Evolutionary conservation across 1,284 basidiomycete species (phyloP), one percentile per base, ranked within the genome.

Genomic region (Ceraceosorus guamensis): DNA sequence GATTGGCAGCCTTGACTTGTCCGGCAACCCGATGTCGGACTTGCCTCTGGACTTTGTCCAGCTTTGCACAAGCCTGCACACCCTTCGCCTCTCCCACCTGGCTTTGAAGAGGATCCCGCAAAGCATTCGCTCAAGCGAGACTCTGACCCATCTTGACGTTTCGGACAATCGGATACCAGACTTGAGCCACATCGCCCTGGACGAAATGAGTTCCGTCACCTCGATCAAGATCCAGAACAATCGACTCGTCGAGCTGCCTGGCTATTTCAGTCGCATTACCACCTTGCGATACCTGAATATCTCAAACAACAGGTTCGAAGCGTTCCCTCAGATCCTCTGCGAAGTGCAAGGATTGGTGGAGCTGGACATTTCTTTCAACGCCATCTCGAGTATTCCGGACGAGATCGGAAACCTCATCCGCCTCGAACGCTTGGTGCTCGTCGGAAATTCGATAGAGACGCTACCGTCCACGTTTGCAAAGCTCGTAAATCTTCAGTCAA

Each of bases 31-130:
- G 1, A 91, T 95, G 83, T 84, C 92, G 53, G 93, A 98, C 76
- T 86, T 98, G 39, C 95, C 95, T 0, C 84, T 90, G 50, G 95
- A 98, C 78, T 98, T 99, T 75, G 87, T 96, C 52, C 89, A 97
- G 77, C 84, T 87, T 8, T 96, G 91, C 73, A 84, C 83, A 3
- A 83, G 81, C 5, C 82, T 99, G 33, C 85, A 86, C 51, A 91
- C 93, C 69, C 83, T 99, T 50, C 84, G 87, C 7, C 81, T 98
- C 54, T 87, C 87, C n/a, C 85, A 90, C 66, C 91, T 96, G 85
- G 88, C 89, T 11, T 86, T 96, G 80, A 97, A 96, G 79, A 86
- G 87, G 59, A 87, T 98, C 0, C 93, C 93, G 0, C 85, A 85
- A 56, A 88, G 85, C 61, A 83, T 98, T 16, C 83, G 86, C 50